Conservation (phyloP, 164 flowering plant genomes). For the Nelumbo lutea region DNA sequence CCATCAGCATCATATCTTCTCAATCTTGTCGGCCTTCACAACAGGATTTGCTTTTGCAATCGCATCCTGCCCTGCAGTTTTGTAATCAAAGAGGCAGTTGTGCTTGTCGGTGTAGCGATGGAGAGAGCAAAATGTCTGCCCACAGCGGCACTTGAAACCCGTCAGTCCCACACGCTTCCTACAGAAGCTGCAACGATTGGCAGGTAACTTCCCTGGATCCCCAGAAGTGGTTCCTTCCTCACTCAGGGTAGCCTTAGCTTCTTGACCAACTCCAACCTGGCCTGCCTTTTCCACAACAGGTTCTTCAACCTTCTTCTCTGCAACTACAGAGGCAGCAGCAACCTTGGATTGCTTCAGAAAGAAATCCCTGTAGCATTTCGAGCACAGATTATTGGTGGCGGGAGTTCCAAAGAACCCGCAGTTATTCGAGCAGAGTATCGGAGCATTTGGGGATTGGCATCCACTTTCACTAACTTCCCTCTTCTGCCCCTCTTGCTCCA, state of each 20-base stretch:
- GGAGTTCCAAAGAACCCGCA: slow-evolving; percentile 19
- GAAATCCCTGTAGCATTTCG: too few relatives aligned
- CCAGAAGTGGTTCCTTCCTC: slow-evolving; percentile 12
- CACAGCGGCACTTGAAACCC: slow-evolving; percentile 37
- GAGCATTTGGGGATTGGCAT: slow-evolving; percentile 5
- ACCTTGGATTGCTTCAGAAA: slow-evolving; percentile 12
- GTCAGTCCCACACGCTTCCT: slow-evolving; percentile 29
- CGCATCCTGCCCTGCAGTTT: slow-evolving; percentile 21
- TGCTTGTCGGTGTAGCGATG: slow-evolving; percentile 37
- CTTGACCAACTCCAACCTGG: not conserved
- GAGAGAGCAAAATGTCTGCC: slow-evolving; percentile 20
- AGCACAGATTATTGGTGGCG: slow-evolving; percentile 5
- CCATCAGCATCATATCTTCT: slow-evolving; percentile 17
- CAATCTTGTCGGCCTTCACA: slow-evolving; percentile 34
- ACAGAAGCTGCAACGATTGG: slow-evolving; percentile 22
- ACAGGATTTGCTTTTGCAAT: slow-evolving; percentile 33
- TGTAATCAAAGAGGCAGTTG: slow-evolving; percentile 26
- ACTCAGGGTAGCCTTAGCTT: not conserved
- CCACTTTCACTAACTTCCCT: slow-evolving; percentile 12
- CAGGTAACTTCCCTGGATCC: slow-evolving; percentile 9
- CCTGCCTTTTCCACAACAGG: not conserved
- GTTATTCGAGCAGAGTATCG: slow-evolving; percentile 12
- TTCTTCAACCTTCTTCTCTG: slow-evolving; percentile 13
- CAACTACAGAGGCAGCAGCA: not conserved
- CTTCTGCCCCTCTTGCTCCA: slow-evolving; percentile 18